Conservation (phyloP, 75 land plant genomes). For the Pinus albicaulis region DNA sequence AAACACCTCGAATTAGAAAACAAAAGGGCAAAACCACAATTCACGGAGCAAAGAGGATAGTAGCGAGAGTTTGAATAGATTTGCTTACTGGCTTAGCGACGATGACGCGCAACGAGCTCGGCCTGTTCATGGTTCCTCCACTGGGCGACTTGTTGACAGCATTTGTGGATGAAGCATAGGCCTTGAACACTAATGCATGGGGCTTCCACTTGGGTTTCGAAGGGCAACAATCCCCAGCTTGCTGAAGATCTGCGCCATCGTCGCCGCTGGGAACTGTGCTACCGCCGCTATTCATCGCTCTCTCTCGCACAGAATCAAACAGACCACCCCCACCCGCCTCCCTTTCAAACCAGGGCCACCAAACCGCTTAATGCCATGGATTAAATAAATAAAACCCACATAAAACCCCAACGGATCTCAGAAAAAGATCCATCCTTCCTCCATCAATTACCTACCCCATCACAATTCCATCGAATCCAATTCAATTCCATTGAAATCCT, state of each 20-base stretch:
- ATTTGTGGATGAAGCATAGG: not conserved
- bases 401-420: not conserved
- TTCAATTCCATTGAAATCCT: not conserved
- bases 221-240: not conserved
- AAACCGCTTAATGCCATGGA: not conserved
- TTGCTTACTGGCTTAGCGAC: not conserved
- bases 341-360: not conserved
- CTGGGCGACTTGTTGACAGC: too few relatives aligned
- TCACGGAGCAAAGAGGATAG: not conserved
- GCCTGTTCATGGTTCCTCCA: not conserved
- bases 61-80: not conserved
- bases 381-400: not conserved
- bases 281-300: not conserved
- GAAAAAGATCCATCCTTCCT: not conserved
- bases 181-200: not conserved
- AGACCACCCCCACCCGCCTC: not conserved
- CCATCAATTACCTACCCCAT: not conserved
- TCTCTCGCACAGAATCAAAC: too few relatives aligned
- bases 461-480: not conserved
- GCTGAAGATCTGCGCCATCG: conserved; percentile 1
- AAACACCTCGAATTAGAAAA: not conserved
- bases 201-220: not conserved
- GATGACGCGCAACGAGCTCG: not conserved
- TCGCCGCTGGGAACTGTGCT: not conserved
- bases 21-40: not conserved